Percentiles rank a stretch among this genome's conserved stretches.
Evolutionary conservation across 2,329 filamentous ascomycete genomes (phyloP).

Genomic region (Pestalotiopsis sp.): DNA sequence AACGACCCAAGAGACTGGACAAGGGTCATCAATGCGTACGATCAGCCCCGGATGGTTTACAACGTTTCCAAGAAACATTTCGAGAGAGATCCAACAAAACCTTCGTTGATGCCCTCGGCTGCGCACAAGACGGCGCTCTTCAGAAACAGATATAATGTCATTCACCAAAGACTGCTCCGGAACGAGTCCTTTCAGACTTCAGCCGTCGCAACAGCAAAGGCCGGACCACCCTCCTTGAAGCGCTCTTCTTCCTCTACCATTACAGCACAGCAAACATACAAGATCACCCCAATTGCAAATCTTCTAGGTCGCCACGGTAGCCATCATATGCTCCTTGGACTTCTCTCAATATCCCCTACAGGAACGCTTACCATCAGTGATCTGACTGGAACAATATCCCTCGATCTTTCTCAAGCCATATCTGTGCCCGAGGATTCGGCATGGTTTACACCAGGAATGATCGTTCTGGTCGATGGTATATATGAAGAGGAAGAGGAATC

Average conservation of each 20-base stretch:
- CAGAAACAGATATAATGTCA: slow-evolving; percentile 85
- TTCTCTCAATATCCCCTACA: slow-evolving; percentile 78
- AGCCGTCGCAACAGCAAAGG: slow-evolving; percentile 63
- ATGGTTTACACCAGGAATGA: slow-evolving; percentile 95
- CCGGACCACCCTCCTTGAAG: slow-evolving; percentile 48
- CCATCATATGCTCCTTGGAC: slow-evolving; percentile 82
- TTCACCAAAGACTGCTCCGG: slow-evolving; percentile 87
- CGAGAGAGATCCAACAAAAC: slow-evolving; percentile 66
- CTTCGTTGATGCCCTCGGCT: slow-evolving; percentile 73
- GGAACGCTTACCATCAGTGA: slow-evolving; percentile 83
- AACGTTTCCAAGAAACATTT: slow-evolving; percentile 87
- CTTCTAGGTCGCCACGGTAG: slow-evolving; percentile 77
- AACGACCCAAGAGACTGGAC: slow-evolving; percentile 80
- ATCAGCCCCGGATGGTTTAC: slow-evolving; percentile 79
- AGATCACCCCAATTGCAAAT: slow-evolving; percentile 82
- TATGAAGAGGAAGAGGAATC: slow-evolving; percentile 90
- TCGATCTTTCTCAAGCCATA: slow-evolving; percentile 80
- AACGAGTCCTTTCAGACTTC: slow-evolving; percentile 93
- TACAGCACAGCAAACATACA: slow-evolving; percentile 67
- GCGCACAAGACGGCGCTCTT: slow-evolving; percentile 84
- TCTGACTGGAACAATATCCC: slow-evolving; percentile 79
- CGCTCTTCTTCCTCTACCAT: slow-evolving; percentile 57
- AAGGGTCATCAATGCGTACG: slow-evolving; percentile 78
- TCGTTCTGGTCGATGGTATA: slow-evolving; percentile 90
- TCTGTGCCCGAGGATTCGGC: slow-evolving; percentile 82